These are phyloP conservation scores for Quercus robur DNA, from an alignment of 306 rosid genomes.

Conservation along the genomic window DNA sequence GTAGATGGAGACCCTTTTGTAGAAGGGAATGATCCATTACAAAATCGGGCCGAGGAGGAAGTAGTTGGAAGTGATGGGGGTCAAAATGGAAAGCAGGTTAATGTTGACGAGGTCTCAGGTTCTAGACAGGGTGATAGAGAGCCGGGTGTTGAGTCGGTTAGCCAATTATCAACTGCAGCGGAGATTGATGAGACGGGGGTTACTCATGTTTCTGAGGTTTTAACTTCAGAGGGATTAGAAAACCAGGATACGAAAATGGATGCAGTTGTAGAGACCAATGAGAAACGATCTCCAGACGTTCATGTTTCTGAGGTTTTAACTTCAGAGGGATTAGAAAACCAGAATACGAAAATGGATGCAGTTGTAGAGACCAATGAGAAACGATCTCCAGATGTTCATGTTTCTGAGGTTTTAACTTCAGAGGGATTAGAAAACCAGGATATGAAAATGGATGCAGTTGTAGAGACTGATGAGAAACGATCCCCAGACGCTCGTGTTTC, in stretches of 20 bases:
- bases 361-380: slow-evolving; percentile 25
- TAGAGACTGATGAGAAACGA: slow-evolving; percentile 21
- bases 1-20: slow-evolving; percentile 2
- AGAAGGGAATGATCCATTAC: background rate
- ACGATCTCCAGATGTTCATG: slow-evolving; percentile 1
- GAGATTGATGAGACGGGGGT: slow-evolving; percentile 3
- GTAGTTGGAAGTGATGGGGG: background rate
- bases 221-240: slow-evolving; percentile 15
- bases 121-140: slow-evolving; percentile 2
- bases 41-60: too few relatives aligned
- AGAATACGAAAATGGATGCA: slow-evolving; percentile 13
- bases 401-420: slow-evolving; percentile 4
- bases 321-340: slow-evolving; percentile 18
- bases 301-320: slow-evolving; percentile 7
- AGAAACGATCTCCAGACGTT: slow-evolving; percentile 9
- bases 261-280: slow-evolving; percentile 23
- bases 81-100: slow-evolving; percentile 1
- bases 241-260: slow-evolving; percentile 15
- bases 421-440: slow-evolving; percentile 21
- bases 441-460: slow-evolving; percentile 18
- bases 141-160: background rate
- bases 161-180: slow-evolving; percentile 11
- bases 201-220: background rate
- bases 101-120: slow-evolving; percentile 2
- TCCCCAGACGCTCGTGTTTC: background rate